These are phyloP conservation scores for Globisporangium abappressorium DNA, from an alignment of 352 stramenopile species.

Conservation along the genomic window DNA sequence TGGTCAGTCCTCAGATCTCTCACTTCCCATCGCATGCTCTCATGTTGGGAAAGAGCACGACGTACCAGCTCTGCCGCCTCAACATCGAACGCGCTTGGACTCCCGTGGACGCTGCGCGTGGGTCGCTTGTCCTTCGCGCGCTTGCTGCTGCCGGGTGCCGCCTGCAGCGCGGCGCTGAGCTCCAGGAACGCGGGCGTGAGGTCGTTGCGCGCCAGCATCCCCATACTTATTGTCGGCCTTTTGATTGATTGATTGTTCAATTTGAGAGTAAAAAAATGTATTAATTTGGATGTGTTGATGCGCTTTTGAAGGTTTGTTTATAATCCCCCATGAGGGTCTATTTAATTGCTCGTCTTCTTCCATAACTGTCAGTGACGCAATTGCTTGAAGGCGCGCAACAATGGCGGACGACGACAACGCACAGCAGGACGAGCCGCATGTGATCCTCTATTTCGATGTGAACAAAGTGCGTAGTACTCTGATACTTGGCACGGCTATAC, in stretches of 20 bases:
- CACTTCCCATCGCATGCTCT: background rate
- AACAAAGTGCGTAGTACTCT: constrained; percentile 56
- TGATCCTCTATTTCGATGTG: constrained; percentile 79
- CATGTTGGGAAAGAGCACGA: background rate
- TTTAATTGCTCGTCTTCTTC: background rate
- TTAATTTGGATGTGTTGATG: too few species aligned
- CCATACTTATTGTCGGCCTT: background rate
- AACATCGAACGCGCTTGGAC: background rate
- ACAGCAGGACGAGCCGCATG: constrained; percentile 25
- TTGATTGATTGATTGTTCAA: background rate
- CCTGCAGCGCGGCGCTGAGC: constrained; percentile 13
- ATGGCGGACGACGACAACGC: background rate
- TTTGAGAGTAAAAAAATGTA: background rate
- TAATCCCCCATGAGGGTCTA: background rate
- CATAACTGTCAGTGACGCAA: background rate
- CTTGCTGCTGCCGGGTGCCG: background rate
- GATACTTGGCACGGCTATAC: background rate
- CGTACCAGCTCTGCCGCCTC: constrained; percentile 18
- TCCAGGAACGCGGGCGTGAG: constrained; percentile 28
- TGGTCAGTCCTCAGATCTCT: background rate
- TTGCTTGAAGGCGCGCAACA: background rate
- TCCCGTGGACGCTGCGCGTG: background rate
- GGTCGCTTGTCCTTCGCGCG: background rate
- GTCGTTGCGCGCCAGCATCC: constrained; percentile 12
- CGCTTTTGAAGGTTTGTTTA: background rate